Evolutionary conservation across 345 rosid species (phyloP).

Genomic region (Eucalyptus melliodora): DNA sequence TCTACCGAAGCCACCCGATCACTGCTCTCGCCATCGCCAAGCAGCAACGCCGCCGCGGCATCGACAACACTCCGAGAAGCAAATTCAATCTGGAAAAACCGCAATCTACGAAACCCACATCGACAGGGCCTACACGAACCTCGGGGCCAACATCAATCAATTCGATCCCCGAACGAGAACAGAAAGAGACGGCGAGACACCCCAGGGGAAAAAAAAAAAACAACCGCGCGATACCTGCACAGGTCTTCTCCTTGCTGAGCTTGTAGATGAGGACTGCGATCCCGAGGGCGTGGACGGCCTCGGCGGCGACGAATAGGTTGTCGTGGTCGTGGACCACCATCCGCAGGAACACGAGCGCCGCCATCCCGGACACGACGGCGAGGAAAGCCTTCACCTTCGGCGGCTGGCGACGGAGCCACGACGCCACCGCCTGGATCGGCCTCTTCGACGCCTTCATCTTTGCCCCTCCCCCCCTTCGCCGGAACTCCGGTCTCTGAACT

Average conservation of each 20-base stretch:
- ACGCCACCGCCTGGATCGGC: conserved; percentile 50
- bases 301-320: conserved; percentile 84
- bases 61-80: neutral
- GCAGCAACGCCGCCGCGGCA: neutral
- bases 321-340: conserved; percentile 84
- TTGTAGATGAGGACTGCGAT: conserved; percentile 84
- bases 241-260: conserved; percentile 80
- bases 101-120: neutral
- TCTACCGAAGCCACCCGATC: neutral
- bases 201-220: neutral
- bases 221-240: conserved; percentile 41
- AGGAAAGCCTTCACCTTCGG: conserved; percentile 71
- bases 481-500: neutral
- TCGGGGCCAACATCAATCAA: neutral
- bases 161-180: neutral
- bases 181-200: neutral
- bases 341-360: conserved; percentile 58
- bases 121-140: neutral
- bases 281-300: conserved; percentile 80
- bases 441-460: conserved; percentile 10
- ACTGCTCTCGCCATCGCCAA: neutral
- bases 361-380: conserved; percentile 52
- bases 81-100: neutral
- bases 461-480: neutral
- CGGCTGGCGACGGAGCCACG: conserved; percentile 91